Evolutionary conservation across 495 filamentous ascomycete species (phyloP).

Genomic region (Darksidea phi): DNA sequence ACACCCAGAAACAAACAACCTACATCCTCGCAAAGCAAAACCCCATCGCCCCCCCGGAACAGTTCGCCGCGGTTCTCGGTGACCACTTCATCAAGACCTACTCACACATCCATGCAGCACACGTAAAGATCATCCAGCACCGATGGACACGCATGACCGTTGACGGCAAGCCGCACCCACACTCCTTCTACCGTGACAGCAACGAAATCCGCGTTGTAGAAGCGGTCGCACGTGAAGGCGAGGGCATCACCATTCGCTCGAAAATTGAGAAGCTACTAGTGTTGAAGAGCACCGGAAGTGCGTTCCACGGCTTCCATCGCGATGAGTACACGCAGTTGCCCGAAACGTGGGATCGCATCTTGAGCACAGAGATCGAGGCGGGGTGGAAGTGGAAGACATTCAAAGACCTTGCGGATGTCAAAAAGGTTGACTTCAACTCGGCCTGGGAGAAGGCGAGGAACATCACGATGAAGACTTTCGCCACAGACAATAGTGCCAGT

Average conservation of each 20-base stretch:
- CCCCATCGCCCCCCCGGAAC: conserved; percentile 89
- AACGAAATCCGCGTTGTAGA: conserved; percentile 79
- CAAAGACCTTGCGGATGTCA: conserved; percentile 63
- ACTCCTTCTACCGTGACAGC: conserved; percentile 90
- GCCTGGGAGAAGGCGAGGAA: conserved; percentile 72
- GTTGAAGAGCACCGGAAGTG: conserved; percentile 95
- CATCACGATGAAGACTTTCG: conserved; percentile 89
- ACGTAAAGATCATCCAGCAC: conserved; percentile 78
- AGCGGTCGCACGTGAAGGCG: conserved; percentile 46
- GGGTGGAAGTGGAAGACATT: conserved; percentile 82
- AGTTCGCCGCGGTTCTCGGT: conserved; percentile 80
- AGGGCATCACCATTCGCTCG: conserved; percentile 47
- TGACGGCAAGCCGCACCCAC: conserved; percentile 90
- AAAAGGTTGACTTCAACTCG: conserved; percentile 66
- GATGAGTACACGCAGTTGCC: conserved; percentile 89
- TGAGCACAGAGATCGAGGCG: conserved; percentile 87
- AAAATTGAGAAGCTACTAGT: conserved; percentile 80
- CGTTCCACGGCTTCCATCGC: conserved; percentile 89
- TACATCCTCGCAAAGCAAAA: conserved; percentile 92
- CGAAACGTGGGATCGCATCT: conserved; percentile 91
- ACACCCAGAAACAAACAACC: conserved; percentile 97
- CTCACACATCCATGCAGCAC: conserved; percentile 76
- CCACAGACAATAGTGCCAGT: conserved; percentile 84
- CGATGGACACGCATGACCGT: conserved; percentile 88
- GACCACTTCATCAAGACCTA: conserved; percentile 88